Evolutionary conservation across 2,329 filamentous ascomycete genomes (phyloP).

Genomic region (Fusarium beomiforme): DNA sequence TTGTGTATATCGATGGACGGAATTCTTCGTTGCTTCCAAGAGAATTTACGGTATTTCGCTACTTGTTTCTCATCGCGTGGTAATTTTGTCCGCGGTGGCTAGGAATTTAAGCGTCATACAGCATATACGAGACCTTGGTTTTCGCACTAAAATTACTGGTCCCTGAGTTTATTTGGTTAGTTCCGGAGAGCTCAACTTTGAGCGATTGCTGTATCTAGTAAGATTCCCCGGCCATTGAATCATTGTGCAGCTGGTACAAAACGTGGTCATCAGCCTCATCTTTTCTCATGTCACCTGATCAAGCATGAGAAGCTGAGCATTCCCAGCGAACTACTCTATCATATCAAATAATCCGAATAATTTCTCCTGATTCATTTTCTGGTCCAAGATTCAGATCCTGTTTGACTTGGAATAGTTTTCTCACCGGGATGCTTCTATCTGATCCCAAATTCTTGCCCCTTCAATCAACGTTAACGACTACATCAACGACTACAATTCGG

Average conservation of each 20-base stretch:
- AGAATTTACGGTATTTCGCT: background rate
- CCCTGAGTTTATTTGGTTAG: constrained; percentile 18
- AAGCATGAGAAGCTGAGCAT: background rate
- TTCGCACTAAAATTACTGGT: background rate
- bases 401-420: too few species aligned
- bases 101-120: background rate
- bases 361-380: background rate
- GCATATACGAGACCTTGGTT: background rate
- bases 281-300: background rate
- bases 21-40: background rate
- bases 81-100: constrained; percentile 33
- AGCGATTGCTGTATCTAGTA: constrained; percentile 7
- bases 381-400: background rate
- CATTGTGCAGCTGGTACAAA: constrained; percentile 4
- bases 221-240: constrained; percentile 14
- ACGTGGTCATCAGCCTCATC: background rate
- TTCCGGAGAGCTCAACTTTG: constrained; percentile 17
- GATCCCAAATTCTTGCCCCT: too few species aligned
- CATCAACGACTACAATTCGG: too few species aligned
- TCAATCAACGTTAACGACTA: background rate
- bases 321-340: background rate
- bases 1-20: background rate
- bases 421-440: too few species aligned
- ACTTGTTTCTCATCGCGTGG: constrained; percentile 7
- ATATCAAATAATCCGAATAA: background rate